Conservation (phyloP, 2,329 filamentous ascomycete species). For the Phialophora macrospora region DNA sequence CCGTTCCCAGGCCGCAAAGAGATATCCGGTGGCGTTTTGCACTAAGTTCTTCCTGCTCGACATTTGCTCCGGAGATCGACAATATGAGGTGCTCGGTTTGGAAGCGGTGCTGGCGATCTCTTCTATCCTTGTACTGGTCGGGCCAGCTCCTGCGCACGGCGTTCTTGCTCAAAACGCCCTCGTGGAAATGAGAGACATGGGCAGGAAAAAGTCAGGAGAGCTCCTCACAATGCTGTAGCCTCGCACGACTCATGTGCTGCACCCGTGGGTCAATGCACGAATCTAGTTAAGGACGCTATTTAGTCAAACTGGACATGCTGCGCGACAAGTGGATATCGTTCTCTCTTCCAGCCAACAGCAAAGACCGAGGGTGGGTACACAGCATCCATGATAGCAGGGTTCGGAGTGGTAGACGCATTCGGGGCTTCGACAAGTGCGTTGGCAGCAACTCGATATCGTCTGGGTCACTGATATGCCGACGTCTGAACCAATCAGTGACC, state of each 20-base stretch:
- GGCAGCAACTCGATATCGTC: constrained; percentile 2
- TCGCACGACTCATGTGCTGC: background rate
- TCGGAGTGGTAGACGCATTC: background rate
- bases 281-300: background rate
- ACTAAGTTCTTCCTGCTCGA: background rate
- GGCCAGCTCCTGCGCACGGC: background rate
- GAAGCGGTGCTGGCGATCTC: background rate
- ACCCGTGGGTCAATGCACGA: background rate
- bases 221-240: background rate
- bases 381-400: background rate
- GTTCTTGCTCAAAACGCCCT: background rate
- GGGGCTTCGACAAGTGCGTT: constrained; percentile 13
- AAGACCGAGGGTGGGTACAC: background rate
- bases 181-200: background rate
- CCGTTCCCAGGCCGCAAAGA: background rate
- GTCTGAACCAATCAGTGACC: constrained; percentile 6
- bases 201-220: background rate
- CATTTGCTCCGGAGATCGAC: background rate
- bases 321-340: background rate
- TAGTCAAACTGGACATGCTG: background rate
- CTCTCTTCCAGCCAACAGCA: background rate
- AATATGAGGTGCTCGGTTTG: background rate
- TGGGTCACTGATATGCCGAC: constrained; percentile 9
- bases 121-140: background rate
- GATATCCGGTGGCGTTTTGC: background rate